Evolutionary conservation across 805 yeast species (phyloP).

Genomic region (Teunomyces lycoperdinae): DNA sequence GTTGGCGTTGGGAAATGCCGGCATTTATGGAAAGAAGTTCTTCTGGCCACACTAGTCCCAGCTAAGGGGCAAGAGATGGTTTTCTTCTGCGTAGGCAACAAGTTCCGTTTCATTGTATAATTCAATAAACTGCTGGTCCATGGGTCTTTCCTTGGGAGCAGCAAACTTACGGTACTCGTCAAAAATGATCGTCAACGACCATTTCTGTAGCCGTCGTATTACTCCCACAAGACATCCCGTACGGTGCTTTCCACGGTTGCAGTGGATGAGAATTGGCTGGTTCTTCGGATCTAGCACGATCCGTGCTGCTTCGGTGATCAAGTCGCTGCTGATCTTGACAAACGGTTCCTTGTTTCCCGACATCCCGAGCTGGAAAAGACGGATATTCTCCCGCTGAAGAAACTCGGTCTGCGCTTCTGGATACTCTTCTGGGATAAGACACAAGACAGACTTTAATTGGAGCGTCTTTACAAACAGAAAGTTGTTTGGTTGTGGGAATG

Average conservation of each 20-base stretch:
- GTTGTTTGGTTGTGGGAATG: slow-evolving; percentile 86
- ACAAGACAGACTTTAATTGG: slow-evolving; percentile 69
- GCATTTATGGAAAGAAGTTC: slow-evolving; percentile 67
- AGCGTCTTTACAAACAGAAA: slow-evolving; percentile 65
- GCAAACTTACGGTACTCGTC: slow-evolving; percentile 96
- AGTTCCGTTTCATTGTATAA: slow-evolving; percentile 71
- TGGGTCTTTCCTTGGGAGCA: slow-evolving; percentile 89
- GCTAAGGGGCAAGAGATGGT: slow-evolving; percentile 61
- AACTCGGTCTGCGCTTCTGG: slow-evolving; percentile 74
- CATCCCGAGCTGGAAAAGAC: slow-evolving; percentile 84
- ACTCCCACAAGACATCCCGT: slow-evolving; percentile 97
- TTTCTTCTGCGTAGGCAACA: slow-evolving; percentile 48
- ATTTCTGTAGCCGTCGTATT: slow-evolving; percentile 78
- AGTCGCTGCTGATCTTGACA: slow-evolving; percentile 64
- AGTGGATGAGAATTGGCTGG: slow-evolving; percentile 90
- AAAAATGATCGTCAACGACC: slow-evolving; percentile 92
- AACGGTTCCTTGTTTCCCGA: slow-evolving; percentile 95
- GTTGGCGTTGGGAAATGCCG: slow-evolving; percentile 60
- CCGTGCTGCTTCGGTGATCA: slow-evolving; percentile 76
- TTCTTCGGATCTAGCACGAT: slow-evolving; percentile 80
- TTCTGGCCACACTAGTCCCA: slow-evolving; percentile 56
- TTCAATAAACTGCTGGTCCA: slow-evolving; percentile 95
- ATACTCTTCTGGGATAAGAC: slow-evolving; percentile 88
- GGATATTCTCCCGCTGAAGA: slow-evolving; percentile 56
- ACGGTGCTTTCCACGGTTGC: slow-evolving; percentile 95